Percentiles rank a stretch among this genome's conserved stretches.
phyloP scores from a whole-genome alignment of 352 stramenopile species.

The Globisporangium radiosum region DNA sequence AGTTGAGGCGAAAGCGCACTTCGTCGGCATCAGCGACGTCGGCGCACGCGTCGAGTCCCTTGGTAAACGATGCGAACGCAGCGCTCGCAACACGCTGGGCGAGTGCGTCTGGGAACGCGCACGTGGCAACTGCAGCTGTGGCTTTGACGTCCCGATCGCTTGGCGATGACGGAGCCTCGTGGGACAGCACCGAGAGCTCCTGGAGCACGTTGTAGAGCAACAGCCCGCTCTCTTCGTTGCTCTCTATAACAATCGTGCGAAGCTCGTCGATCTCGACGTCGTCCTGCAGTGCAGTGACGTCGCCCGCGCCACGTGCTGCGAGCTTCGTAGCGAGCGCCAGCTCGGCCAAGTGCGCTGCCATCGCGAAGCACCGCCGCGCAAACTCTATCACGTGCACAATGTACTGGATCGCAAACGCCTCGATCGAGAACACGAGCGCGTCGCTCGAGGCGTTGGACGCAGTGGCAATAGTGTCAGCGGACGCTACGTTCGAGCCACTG shows the following conservation, averaged over 20 bases:
- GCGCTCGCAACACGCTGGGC: conserved; percentile 25
- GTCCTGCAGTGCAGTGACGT: not conserved
- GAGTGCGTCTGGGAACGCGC: conserved; percentile 17
- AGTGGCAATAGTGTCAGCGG: no score
- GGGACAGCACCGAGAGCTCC: conserved; percentile 49
- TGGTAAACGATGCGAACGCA: conserved; percentile 33
- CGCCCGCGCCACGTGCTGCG: not conserved
- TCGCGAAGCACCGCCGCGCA: conserved; percentile 49
- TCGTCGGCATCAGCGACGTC: conserved; percentile 33
- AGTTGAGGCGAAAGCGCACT: conserved; percentile 55
- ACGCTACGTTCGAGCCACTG: no score
- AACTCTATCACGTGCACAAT: conserved; percentile 60
- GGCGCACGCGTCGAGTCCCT: conserved; percentile 27
- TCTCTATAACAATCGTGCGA: conserved; percentile 37
- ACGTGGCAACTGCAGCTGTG: no score
- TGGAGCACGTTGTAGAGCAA: conserved; percentile 70
- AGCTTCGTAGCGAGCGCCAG: conserved; percentile 6
- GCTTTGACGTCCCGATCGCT: not conserved
- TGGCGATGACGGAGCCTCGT: conserved; percentile 7
- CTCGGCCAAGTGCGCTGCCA: conserved; percentile 41
- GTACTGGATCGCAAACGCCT: conserved; percentile 37
- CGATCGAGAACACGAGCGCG: conserved; percentile 19
- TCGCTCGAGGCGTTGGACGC: no score
- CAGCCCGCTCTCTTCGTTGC: conserved; percentile 65
- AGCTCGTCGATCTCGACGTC: conserved; percentile 18